Evolutionary conservation across 805 yeast species (phyloP), one percentile per base, ranked within the genome.

Genomic region (Kurtzmaniella fragi): DNA sequence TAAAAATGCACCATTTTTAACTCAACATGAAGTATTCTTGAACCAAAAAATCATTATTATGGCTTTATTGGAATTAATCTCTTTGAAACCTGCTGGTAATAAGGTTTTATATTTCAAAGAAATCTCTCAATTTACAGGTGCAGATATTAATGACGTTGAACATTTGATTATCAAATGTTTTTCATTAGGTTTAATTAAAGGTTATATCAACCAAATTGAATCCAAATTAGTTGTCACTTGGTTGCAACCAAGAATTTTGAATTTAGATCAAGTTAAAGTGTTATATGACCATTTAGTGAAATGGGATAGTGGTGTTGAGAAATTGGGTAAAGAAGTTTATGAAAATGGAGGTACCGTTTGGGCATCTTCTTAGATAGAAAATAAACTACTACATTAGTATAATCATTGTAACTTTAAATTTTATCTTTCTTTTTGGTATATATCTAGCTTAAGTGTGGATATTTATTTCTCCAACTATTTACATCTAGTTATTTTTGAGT

Each of bases 191-290:
- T 72, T 93, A 48, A 74, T 93, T 54, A 79, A 80, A 60, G 99
- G 99, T n/a, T 72, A 77, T 37, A 91, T 93, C 50, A 95, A 93
- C 59, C 95, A 93, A 66, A 86, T 89, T 32, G 77, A 78, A 36
- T 78, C 82, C 59, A 67, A 82, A 11, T 84, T 93, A 41, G 80
- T 83, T 27, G 80, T 93, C 35, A 80, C 84, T 20, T 93, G 99
- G 99, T 82, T 91, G 45, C 98, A 93, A 70, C 98, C 99, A 42
- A 76, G 98, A 54, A 86, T 89, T 40, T 82, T 93, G 74, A 87
- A 87, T 54, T 71, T 70, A 46, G 77, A 77, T 32, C 99, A 93
- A 70, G 84, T 91, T 42, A 75, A 71, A 41, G 72, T 73, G 32
- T 87, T 93, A 84, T 79, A 80, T 47, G 71, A 73, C 38, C 84